Percentiles rank a stretch among this genome's conserved stretches.
phyloP scores from a whole-genome alignment of 306 rosid species.

The Trifolium pratense region DNA sequence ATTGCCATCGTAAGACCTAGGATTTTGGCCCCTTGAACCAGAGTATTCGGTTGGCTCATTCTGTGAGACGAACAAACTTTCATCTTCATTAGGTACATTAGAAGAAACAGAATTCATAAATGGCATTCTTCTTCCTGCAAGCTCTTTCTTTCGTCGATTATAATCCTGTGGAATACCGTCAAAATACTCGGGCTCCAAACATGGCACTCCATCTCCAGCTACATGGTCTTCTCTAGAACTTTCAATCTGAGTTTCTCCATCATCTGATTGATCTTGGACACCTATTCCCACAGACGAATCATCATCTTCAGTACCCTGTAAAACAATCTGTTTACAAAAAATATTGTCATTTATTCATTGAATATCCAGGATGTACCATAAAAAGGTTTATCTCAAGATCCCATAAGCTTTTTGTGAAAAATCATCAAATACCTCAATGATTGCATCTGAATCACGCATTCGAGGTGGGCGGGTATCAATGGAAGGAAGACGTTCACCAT shows the following conservation, averaged over 20 bases:
- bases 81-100: slow-evolving; percentile 54
- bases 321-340: slow-evolving; percentile 77
- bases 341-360: slow-evolving; percentile 36
- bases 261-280: slow-evolving; percentile 60
- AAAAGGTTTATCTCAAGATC: slow-evolving; percentile 26
- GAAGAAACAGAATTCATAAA: slow-evolving; percentile 48
- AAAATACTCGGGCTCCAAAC: slow-evolving; percentile 52
- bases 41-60: slow-evolving; percentile 55
- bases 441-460: slow-evolving; percentile 94
- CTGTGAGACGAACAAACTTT: slow-evolving; percentile 45
- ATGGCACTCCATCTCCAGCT: slow-evolving; percentile 55
- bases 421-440: slow-evolving; percentile 81
- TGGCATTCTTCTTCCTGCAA: slow-evolving; percentile 61
- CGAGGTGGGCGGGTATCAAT: slow-evolving; percentile 96
- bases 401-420: slow-evolving; percentile 25
- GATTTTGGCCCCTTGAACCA: slow-evolving; percentile 54
- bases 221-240: slow-evolving; percentile 58
- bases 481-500: slow-evolving; percentile 95
- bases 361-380: slow-evolving; percentile 3
- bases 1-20: slow-evolving; percentile 49
- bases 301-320: slow-evolving; percentile 86
- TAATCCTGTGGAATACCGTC: slow-evolving; percentile 56
- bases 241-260: slow-evolving; percentile 55
- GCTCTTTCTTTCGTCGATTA: slow-evolving; percentile 60
- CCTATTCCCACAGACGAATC: slow-evolving; percentile 70